Percentiles rank a stretch among this genome's conserved stretches.
Conservation (phyloP, 78 protist genomes). For the Speleostelium caveatum region DNA sequence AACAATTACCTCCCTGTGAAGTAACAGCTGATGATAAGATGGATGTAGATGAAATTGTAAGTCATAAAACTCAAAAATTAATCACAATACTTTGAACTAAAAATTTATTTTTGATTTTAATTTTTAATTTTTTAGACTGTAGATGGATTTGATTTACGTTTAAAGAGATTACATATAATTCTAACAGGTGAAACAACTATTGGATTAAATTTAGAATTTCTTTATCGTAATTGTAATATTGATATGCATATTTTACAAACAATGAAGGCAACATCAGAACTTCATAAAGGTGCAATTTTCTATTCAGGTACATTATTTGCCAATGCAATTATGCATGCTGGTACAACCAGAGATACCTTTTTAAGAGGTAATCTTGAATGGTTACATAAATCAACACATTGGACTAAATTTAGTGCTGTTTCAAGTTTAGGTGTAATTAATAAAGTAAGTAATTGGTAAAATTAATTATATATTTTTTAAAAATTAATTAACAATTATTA, state of each 20-base stretch:
- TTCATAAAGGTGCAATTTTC: conserved; percentile 72
- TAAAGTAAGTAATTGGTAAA: no score
- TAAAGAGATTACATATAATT: conserved; percentile 73
- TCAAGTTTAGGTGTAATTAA: conserved; percentile 97
- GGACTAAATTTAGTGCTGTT: conserved; percentile 97
- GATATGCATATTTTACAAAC: conserved; percentile 90
- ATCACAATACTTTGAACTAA: no score
- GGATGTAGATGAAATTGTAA: conserved; percentile 38
- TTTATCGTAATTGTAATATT: conserved; percentile 87
- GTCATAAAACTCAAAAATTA: no score
- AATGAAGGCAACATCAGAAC: conserved; percentile 85
- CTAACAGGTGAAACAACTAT: conserved; percentile 91
- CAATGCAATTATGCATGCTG: conserved; percentile 96
- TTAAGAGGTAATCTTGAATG: conserved; percentile 97
- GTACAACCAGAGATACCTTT: conserved; percentile 98
- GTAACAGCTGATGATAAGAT: conserved; percentile 47
- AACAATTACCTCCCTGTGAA: conserved; percentile 30
- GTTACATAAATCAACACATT: conserved; percentile 95
- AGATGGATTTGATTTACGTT: conserved; percentile 23
- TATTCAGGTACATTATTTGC: conserved; percentile 93
- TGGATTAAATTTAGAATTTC: conserved; percentile 91
- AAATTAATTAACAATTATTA: no score
- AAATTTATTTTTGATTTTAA: no score
- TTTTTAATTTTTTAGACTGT: background rate
- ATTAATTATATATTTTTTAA: no score